A percentile compares a stretch with the other conserved stretches of the same genome.
These are phyloP conservation scores for Diutina mesorugosa DNA, from an alignment of 1,139 yeast genomes.

Conservation along the genomic window DNA sequence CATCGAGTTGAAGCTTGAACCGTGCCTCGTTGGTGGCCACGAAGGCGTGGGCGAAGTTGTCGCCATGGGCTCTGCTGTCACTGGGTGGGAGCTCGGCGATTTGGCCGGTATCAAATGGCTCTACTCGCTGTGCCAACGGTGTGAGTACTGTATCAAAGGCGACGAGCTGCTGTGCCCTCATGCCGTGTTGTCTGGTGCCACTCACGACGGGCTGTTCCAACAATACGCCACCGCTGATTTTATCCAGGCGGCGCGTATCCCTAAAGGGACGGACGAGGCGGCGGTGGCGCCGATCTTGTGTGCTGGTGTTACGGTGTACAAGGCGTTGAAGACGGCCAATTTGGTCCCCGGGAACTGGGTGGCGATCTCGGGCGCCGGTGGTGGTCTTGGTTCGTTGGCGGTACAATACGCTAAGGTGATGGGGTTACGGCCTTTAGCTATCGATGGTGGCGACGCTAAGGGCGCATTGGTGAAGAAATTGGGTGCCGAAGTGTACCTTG, in stretches of 20 bases:
- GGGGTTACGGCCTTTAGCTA: conserved; percentile 68
- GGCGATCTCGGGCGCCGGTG: conserved; percentile 72
- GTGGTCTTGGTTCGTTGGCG: conserved; percentile 76
- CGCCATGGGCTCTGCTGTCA: conserved; percentile 56
- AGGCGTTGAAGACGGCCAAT: conserved; percentile 63
- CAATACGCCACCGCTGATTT: conserved; percentile 82
- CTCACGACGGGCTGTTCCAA: conserved; percentile 77
- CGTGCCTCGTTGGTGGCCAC: conserved; percentile 61
- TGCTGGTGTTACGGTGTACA: conserved; percentile 79
- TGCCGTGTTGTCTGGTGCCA: conserved; percentile 66
- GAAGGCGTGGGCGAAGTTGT: conserved; percentile 84
- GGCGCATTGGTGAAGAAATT: conserved; percentile 36
- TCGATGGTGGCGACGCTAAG: conserved; percentile 66
- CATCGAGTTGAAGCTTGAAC: conserved; percentile 45
- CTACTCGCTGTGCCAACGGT: conserved; percentile 60
- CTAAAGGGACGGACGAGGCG: conserved; percentile 60
- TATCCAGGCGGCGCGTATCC: conserved; percentile 71
- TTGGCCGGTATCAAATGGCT: conserved; percentile 72
- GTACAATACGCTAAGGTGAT: conserved; percentile 73
- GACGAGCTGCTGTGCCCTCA: conserved; percentile 58
- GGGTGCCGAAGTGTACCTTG: conserved; percentile 65
- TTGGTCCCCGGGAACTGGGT: conserved; percentile 68
- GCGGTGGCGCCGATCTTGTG: conserved; percentile 67
- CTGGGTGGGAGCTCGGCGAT: conserved; percentile 64
- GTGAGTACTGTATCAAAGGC: conserved; percentile 61